Conservation (phyloP, 2,329 filamentous ascomycete species). For the Intubia oerlemansii region DNA sequence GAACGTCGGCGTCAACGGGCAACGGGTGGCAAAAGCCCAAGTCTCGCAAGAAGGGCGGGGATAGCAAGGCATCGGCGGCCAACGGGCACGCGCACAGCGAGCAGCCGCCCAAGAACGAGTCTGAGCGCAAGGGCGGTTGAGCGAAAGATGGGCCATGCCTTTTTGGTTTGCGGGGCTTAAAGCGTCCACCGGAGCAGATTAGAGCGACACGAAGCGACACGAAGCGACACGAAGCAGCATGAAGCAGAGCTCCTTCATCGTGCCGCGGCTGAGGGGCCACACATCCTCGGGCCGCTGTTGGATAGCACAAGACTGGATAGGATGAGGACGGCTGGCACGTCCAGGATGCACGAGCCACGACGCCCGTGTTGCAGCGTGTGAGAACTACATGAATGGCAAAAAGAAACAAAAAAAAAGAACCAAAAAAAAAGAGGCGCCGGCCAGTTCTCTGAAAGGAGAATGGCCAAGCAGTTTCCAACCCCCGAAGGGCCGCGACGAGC, state of each 20-base stretch:
- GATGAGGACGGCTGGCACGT: too few relatives aligned
- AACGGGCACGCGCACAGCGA: constrained; percentile 24
- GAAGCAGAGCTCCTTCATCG: too few relatives aligned
- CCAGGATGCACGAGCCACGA: too few relatives aligned
- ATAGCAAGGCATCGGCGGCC: constrained; percentile 23
- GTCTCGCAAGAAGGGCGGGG: constrained; percentile 26
- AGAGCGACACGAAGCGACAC: too few relatives aligned
- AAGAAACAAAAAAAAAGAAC: neutral
- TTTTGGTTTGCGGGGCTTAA: too few relatives aligned
- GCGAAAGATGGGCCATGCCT: neutral
- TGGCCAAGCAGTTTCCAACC: too few relatives aligned
- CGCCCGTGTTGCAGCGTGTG: too few relatives aligned
- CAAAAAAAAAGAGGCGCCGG: neutral
- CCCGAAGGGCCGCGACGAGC: too few relatives aligned
- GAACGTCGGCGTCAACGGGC: constrained; percentile 2
- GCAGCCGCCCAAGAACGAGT: constrained; percentile 32
- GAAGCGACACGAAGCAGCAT: too few relatives aligned
- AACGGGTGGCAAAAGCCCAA: constrained; percentile 40
- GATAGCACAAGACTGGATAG: too few relatives aligned
- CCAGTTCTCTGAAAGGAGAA: neutral
- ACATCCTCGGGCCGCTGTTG: neutral
- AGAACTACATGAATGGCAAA: neutral
- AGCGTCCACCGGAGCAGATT: too few relatives aligned
- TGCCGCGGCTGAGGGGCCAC: too few relatives aligned
- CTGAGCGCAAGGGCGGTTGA: constrained; percentile 43